A percentile compares a stretch with the other conserved stretches of the same genome.
These are phyloP conservation scores for Mrakia frigida DNA, from an alignment of 768 basidiomycete genomes.

Conservation along the genomic window DNA sequence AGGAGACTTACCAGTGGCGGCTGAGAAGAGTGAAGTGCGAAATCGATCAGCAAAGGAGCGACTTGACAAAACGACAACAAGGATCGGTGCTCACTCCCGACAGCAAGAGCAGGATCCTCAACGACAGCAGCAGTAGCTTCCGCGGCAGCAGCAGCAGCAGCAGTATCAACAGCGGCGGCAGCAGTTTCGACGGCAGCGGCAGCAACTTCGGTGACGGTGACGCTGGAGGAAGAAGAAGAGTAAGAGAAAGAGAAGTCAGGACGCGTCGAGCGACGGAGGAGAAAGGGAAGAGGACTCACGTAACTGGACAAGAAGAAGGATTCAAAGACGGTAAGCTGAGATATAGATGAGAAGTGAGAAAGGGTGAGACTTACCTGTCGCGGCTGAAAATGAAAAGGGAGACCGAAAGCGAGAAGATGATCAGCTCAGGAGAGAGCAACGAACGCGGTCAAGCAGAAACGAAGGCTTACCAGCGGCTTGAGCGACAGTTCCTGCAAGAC, in stretches of 20 bases:
- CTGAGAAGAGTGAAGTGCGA: background rate
- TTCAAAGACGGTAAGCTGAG: no score
- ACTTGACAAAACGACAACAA: background rate
- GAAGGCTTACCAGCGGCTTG: no score
- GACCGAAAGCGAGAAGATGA: no score
- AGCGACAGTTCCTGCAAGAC: no score
- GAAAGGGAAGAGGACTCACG: background rate
- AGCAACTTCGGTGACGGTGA: background rate
- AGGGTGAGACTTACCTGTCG: no score
- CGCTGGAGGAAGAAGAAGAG: background rate
- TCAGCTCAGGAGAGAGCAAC: no score
- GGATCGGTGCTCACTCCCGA: background rate
- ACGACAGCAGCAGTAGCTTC: background rate
- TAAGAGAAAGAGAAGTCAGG: background rate
- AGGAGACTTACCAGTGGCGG: no score
- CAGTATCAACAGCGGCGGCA: background rate
- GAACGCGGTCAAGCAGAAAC: no score
- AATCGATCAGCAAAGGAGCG: background rate
- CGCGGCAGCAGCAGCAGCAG: background rate
- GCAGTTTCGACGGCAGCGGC: background rate
- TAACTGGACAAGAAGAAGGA: background rate
- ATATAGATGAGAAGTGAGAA: no score
- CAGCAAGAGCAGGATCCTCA: background rate
- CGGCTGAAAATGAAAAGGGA: no score
- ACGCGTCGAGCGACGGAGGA: background rate